Percentiles rank a stretch among this genome's conserved stretches.
phyloP scores from a whole-genome alignment of 495 filamentous ascomycete species.

The Neurospora cerealis region DNA sequence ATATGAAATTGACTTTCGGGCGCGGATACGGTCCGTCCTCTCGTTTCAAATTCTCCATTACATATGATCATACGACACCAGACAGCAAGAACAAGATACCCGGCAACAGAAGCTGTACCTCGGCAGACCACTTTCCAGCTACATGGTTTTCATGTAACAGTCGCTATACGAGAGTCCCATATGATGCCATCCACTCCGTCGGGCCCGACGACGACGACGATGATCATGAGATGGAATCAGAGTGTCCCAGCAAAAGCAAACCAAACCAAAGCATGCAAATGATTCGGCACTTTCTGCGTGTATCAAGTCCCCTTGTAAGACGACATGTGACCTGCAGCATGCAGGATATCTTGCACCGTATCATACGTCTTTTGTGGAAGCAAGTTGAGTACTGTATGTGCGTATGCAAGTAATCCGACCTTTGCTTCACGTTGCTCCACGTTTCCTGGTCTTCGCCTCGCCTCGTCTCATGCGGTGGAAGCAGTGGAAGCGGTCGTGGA shows the following conservation, averaged over 20 bases:
- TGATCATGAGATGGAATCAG: too few relatives aligned
- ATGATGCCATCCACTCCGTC: background rate
- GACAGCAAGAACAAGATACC: too few relatives aligned
- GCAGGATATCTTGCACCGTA: background rate
- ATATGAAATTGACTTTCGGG: too few relatives aligned
- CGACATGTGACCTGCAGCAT: background rate
- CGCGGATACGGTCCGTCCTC: too few relatives aligned
- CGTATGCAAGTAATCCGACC: background rate
- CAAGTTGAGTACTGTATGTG: too few relatives aligned
- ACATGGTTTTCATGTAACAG: background rate
- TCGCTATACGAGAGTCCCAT: background rate
- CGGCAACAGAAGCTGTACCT: too few relatives aligned
- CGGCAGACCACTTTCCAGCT: background rate
- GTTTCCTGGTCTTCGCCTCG: background rate
- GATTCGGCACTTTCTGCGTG: background rate
- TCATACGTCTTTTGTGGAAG: background rate
- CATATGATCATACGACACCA: too few relatives aligned
- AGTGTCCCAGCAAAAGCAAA: too few relatives aligned
- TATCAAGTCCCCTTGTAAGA: background rate
- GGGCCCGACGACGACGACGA: background rate
- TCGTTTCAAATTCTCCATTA: too few relatives aligned
- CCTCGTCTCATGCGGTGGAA: background rate
- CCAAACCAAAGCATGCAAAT: too few relatives aligned
- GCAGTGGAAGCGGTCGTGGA: background rate
- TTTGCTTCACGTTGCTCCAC: background rate